Percentiles rank a stretch among this genome's conserved stretches.
Conservation (phyloP, 2,329 filamentous ascomycete genomes). For the Diaporthe destruens region DNA sequence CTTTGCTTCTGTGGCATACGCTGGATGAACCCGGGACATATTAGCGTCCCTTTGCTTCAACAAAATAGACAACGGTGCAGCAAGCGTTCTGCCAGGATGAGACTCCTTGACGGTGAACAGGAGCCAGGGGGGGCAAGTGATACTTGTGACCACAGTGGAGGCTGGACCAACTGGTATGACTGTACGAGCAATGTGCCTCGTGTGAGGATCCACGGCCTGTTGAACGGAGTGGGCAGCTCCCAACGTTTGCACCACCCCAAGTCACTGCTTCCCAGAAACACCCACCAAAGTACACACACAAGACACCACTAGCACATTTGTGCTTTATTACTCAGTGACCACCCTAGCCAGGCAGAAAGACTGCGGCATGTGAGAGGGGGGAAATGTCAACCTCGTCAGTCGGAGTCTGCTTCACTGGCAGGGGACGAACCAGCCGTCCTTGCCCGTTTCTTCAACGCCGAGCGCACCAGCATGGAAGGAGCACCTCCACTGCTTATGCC, state of each 20-base stretch:
- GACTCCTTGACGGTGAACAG: neutral
- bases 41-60: too few species aligned
- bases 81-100: neutral
- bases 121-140: neutral
- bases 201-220: neutral
- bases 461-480: neutral
- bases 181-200: neutral
- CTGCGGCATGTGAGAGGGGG: neutral
- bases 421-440: neutral
- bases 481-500: neutral
- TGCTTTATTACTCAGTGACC: neutral
- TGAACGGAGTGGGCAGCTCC: neutral
- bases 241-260: neutral
- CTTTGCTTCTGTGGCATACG: neutral
- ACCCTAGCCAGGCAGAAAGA: too few species aligned
- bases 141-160: neutral
- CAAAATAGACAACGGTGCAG: neutral
- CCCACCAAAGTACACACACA: neutral
- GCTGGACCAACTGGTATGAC: neutral
- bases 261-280: neutral
- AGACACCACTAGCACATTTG: neutral
- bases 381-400: neutral
- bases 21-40: neutral
- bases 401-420: neutral
- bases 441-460: constrained; percentile 1